phyloP scores from a whole-genome alignment of 257 asterid species.

The Henckelia pumila region DNA sequence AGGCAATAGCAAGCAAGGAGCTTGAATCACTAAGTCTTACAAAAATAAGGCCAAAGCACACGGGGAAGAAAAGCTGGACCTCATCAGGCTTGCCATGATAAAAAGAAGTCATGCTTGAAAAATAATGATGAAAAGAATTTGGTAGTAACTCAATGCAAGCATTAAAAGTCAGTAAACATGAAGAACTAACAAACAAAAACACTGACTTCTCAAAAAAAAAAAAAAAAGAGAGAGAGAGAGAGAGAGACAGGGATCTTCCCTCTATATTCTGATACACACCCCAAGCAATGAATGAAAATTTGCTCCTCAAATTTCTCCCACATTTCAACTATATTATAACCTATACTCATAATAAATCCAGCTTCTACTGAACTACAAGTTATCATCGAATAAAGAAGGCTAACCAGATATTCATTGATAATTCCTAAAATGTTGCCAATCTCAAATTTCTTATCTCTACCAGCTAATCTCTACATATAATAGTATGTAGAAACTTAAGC shows the following conservation, averaged over 20 bases:
- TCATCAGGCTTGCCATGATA: too few relatives aligned
- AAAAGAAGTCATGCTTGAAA: neutral
- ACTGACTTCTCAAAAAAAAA: neutral
- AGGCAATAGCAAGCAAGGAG: neutral
- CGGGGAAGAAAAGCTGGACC: constrained; percentile 1
- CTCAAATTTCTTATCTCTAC: neutral
- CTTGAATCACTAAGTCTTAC: constrained; percentile 8
- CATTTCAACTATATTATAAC: neutral
- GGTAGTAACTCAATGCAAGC: neutral
- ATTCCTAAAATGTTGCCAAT: neutral
- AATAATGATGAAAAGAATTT: constrained; percentile 3
- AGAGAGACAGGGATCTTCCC: neutral
- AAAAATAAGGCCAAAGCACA: constrained; percentile 14
- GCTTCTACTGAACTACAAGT: neutral
- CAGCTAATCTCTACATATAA: neutral
- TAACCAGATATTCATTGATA: neutral
- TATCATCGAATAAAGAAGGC: neutral
- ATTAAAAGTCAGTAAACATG: neutral
- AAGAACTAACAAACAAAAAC: neutral
- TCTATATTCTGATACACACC: neutral
- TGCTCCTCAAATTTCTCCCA: neutral
- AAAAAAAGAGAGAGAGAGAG: too few relatives aligned
- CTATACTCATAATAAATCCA: neutral
- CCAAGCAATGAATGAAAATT: neutral
- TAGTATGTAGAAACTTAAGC: neutral